Base-by-base conservation (phyloP, 257 asterid genomes). In the Solanum virginianum region DNA sequence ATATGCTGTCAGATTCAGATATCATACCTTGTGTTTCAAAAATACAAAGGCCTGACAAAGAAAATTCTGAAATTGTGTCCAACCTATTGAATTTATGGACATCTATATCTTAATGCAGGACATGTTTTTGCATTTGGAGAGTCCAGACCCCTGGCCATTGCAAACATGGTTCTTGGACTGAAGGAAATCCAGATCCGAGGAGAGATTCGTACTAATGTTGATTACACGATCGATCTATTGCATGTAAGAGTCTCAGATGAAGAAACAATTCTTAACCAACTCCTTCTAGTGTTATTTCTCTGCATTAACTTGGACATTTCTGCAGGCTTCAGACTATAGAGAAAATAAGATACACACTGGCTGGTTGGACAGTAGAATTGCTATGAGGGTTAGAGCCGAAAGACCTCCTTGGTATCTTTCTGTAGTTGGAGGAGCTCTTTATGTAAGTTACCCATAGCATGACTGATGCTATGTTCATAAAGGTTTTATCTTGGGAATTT, bases 311-410 rank as follows among this genome's bases (percentile, higher is more conserved):
- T 63, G 14, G 70, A 6, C 71, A 87, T 26, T 72, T 91, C 26
- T 89, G 68, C 90, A 97, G 99, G 98, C 97, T 83, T 83, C 92
- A 89, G 99, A 97, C 89, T 97, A 97, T 86, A 94, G 92, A 90
- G 99, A 94, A 57, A 97, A 97, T 91, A 97, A 92, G 90, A 95
- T 97, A 88, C 99, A 97, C 86, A 97, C 99, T 16, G 99, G 99
- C 84, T 97, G 99, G 99, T 90, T 97, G 84, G 99, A 97, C 89
- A 97, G 98, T 90, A 93, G 99, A 94, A 97, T 97, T 85, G 99
- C 99, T 0, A 97, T 97, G 99, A 92, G 99, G 92, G 99, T 97
- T 89, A 92, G 98, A 92, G 99, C 99, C 60, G 99, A 97, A 92
- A 90, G 99, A 84, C 99, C 99, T 83, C 98, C 98, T 84, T 97